Base-by-base conservation (phyloP, 306 rosid genomes). In the Castanospermum australe region DNA sequence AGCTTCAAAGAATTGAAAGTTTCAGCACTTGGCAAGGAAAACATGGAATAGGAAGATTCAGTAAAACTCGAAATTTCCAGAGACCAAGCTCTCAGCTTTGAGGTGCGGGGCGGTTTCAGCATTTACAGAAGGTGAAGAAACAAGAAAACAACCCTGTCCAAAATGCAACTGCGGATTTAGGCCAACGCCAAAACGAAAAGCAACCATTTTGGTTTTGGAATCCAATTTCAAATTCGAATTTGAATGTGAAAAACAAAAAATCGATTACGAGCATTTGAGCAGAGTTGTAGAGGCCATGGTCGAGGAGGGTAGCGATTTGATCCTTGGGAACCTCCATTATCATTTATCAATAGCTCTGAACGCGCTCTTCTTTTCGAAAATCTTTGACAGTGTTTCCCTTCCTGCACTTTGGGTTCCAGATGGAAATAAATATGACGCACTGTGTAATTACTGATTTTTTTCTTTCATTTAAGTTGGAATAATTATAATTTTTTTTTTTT, bases 91-190 rank as follows among this genome's bases (percentile, higher is more conserved):
- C 76, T 96, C 99, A 51, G 92, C 88, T 86, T 90, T 96, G 85
- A 96, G 94, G 85, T 86, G 92, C 2, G 92, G 92, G 60, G 62
- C 77, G 56, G 89, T 77, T 79, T 96, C 99, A 71, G 94, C 90
- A 84, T 88, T 92, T 18, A 91, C 91, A 67, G 96, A 88, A 33
- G 98, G 92, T 13, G 99, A 96, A 2, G 99, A 96, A 86, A 91
- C 97, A n/a, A 93, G 98, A 88, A 96, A 96, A 81, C 85, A 93
- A 83, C 94, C 89, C 99, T 96, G 72, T 81, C 20, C 67, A n/a
- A 73, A 45, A 64, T 32, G 5, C 5, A 84, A 84, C 51, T 47
- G 21, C 0, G 6, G 63, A 70, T 73, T 67, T n/a, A n/a, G n/a
- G n/a, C n/a, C n/a, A n/a, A n/a, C n/a, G n/a, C n/a, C n/a, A 65